Base-by-base conservation (phyloP, 768 basidiomycete species). In the Sutorius australiensis region DNA sequence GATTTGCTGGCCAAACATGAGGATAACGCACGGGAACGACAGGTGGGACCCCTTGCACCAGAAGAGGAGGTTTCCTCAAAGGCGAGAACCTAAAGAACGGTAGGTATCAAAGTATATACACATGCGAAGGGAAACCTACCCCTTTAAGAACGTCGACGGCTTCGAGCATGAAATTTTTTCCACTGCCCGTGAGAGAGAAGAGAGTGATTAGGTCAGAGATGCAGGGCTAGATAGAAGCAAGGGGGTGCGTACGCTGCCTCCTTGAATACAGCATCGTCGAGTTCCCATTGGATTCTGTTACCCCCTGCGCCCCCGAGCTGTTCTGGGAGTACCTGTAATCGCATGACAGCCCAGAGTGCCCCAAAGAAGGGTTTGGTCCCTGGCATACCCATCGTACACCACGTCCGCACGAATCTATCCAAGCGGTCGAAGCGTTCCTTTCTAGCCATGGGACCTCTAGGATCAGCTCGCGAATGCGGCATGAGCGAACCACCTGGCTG, bases 101-200 rank as follows among this genome's bases (percentile, higher is more conserved):
- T 54, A 19, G 17, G 43, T 19, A 56, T 54, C 21, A 58, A 45
- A 39, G 44, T 31, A 47, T 24, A 60, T 13, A 42, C 37, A 32
- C 49, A 51, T 42, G 52, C 27, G 46, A 62, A 55, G 17, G 42
- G 34, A 10, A 11, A 76, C 86, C 61, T 60, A 89, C 92, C 62
- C 93, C 93, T 81, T 95, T 95, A 59, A 95, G 82, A 43, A 93
- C 74, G 60, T 90, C 84, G 51, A 95, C 84, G 10, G 90, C 91
- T 72, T 95, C 92, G 46, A 89, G 76, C 92, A 94, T 94, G 68
- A 95, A 95, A 61, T 93, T 89, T 70, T 91, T 89, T 54, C 93
- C 93, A 65, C 92, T 95, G 70, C 48, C 54, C 60, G 66, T 59
- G 57, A 63, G 51, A 38, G 50, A 39, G 49, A 46, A 56, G 43